Base-by-base conservation (phyloP, 2,329 filamentous ascomycete genomes). In the Aureobasidium sp. region DNA sequence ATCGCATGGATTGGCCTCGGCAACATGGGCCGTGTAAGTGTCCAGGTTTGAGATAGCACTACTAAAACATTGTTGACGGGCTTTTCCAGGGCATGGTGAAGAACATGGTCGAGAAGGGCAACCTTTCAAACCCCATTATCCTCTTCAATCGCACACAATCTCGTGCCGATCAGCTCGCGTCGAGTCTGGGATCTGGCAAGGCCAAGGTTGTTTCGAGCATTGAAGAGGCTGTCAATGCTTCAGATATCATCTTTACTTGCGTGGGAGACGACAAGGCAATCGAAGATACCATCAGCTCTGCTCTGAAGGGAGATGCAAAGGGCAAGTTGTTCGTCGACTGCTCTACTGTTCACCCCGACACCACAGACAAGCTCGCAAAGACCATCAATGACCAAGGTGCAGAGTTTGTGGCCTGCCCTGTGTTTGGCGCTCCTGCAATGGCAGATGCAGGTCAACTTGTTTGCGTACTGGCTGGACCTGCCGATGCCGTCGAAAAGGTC, bases 291-390 rank as follows among this genome's bases (percentile, higher is more conserved):
- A 81, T 90, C 63, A 73, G 80, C 45, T 71, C 79, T 3, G 82
- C 87, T 33, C 75, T 90, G 3, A 68, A 81, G 52, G 60, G 59
- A 22, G 70, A 75, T 19, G 76, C 84, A 62, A 79, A 79, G 31
- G 85, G 84, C 64, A 96, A 96, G 76, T 78, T 94, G 17, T 86
- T 96, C 67, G 82, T 96, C 35, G 91, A 96, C 71, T 92, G 88
- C 79, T 94, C 90, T 3, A 96, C 91, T 29, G 84, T 96, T 39
- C 89, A 94, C 73, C 91, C 92, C 0, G 87, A 92, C 61, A 91
- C 89, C 4, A 89, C 89, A 1, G 83, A 89, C 64, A 79, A 79
- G 29, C 74, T 90, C 3, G 86, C 86, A 29, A 78, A 84, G 67
- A 78, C 74, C 29, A 77, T 88, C 63, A 77, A 77, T 14, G 79